These are phyloP conservation scores for Plasmodium cynomolgi DNA, from an alignment of 169 alveolate species.

Conservation along the genomic window DNA sequence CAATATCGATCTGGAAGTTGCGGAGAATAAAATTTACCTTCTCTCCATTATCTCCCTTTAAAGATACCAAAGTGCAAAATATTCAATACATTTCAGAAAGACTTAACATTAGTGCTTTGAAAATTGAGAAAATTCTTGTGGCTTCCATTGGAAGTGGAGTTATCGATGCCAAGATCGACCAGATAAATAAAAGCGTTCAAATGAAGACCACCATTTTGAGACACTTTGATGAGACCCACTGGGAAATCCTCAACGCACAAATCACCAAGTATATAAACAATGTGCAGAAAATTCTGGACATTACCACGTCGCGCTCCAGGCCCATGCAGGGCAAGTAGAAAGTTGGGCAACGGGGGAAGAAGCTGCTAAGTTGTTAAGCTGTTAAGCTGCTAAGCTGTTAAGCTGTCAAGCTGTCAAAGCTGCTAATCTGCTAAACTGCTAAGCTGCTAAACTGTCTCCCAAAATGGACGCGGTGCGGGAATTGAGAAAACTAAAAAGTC, in stretches of 20 bases:
- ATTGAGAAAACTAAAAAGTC: no score
- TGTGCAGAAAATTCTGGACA: conserved; percentile 35
- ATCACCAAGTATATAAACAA: conserved; percentile 73
- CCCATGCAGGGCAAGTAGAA: background rate
- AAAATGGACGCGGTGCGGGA: no score
- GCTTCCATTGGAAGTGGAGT: conserved; percentile 84
- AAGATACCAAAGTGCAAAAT: conserved; percentile 35
- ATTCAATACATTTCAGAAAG: conserved; percentile 39
- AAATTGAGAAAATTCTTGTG: conserved; percentile 80
- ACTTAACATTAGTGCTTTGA: conserved; percentile 66
- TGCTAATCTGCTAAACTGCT: no score
- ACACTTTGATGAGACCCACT: conserved; percentile 75
- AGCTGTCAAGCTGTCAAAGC: no score
- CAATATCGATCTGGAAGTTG: conserved; percentile 25
- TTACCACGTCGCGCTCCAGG: background rate
- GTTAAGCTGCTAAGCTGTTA: no score
- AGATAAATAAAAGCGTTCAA: conserved; percentile 76
- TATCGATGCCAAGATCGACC: conserved; percentile 82
- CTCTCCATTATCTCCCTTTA: conserved; percentile 45
- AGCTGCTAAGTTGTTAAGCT: no score
- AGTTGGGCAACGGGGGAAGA: background rate
- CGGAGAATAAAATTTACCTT: conserved; percentile 42
- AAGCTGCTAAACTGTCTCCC: no score
- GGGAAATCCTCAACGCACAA: conserved; percentile 75
- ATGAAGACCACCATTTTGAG: conserved; percentile 80